These are phyloP conservation scores for Corchorus olitorius DNA, from an alignment of 345 rosid species.

Conservation along the genomic window DNA sequence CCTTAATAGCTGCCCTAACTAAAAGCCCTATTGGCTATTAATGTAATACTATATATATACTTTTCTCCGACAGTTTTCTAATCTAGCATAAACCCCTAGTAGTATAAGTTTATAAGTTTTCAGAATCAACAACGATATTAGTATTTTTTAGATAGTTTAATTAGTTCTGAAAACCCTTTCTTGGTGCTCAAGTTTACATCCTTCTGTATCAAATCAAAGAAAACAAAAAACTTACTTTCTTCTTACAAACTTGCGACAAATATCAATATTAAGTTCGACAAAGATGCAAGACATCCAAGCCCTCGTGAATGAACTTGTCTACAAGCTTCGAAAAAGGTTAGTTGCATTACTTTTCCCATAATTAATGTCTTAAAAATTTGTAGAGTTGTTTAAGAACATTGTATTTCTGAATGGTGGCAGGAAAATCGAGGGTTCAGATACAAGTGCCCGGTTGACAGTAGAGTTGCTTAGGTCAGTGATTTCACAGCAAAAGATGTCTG, in stretches of 20 bases:
- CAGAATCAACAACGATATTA: background rate
- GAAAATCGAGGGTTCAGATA: slow-evolving; percentile 87
- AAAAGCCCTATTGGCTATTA: background rate
- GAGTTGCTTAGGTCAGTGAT: slow-evolving; percentile 84
- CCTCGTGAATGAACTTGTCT: background rate
- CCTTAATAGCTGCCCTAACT: background rate
- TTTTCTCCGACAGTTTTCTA: background rate
- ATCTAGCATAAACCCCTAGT: background rate
- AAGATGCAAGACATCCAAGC: slow-evolving; percentile 9
- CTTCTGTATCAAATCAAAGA: background rate
- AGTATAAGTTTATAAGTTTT: background rate
- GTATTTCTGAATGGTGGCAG: slow-evolving; percentile 36
- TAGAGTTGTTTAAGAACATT: background rate
- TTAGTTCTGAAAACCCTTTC: background rate
- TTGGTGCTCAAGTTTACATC: background rate
- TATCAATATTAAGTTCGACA: background rate
- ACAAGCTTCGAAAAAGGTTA: slow-evolving; percentile 13
- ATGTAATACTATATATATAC: background rate
- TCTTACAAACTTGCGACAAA: background rate
- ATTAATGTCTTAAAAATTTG: too few relatives aligned
- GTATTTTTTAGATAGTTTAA: background rate
- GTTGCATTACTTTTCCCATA: background rate
- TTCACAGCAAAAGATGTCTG: slow-evolving; percentile 71
- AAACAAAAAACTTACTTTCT: background rate
- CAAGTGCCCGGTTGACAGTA: slow-evolving; percentile 71